Evolutionary conservation across 257 asterid genomes (phyloP).

Genomic region (Knoxia roxburghii): DNA sequence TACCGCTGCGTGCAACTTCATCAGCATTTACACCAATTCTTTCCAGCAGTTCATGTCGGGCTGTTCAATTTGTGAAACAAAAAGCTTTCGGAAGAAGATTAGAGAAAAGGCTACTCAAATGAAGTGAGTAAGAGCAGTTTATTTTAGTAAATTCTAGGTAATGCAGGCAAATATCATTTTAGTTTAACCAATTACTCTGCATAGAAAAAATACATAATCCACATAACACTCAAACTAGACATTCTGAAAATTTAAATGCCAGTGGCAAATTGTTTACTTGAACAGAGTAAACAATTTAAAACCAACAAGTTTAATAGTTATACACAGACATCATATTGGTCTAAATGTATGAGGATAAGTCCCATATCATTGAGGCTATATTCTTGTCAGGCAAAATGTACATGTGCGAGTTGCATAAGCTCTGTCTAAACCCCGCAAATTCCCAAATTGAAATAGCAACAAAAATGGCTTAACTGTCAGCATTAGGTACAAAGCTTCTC

Average conservation of each 20-base stretch:
- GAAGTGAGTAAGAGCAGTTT: background rate
- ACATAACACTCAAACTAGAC: background rate
- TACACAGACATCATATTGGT: background rate
- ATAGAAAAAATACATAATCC: background rate
- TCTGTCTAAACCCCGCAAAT: background rate
- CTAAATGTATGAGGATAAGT: background rate
- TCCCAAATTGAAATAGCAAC: background rate
- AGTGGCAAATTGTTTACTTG: background rate
- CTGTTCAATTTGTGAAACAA: constrained; percentile 34
- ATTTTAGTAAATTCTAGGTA: background rate
- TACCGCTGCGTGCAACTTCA: constrained; percentile 68
- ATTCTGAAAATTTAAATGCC: background rate
- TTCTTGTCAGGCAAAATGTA: background rate
- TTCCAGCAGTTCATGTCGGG: constrained; percentile 84
- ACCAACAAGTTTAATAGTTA: background rate
- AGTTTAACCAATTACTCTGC: background rate
- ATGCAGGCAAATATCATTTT: background rate
- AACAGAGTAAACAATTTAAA: background rate
- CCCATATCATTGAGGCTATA: background rate
- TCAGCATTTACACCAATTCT: constrained; percentile 67
- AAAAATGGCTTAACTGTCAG: background rate
- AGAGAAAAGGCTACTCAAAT: background rate
- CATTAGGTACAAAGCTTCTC: background rate
- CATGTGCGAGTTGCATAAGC: background rate
- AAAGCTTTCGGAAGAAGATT: background rate